Evolutionary conservation across 2,329 filamentous ascomycete species (phyloP).

Genomic region (Monosporascus sp.): DNA sequence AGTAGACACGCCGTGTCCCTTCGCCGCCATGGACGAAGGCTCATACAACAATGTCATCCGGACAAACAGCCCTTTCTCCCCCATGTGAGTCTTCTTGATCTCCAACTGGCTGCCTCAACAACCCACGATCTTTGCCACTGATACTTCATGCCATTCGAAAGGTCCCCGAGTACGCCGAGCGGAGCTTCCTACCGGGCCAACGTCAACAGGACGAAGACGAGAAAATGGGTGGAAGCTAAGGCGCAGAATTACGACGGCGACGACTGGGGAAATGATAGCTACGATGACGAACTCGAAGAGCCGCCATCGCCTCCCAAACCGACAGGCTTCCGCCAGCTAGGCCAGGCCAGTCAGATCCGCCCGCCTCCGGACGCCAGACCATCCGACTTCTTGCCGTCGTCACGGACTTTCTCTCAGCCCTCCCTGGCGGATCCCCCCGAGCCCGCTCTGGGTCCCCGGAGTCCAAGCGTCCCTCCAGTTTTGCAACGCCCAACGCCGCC

Average conservation of each 20-base stretch:
- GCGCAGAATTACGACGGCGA: slow-evolving; percentile 83
- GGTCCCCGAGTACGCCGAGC: slow-evolving; percentile 15
- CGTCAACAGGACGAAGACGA: slow-evolving; percentile 82
- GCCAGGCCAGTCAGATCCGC: slow-evolving; percentile 24
- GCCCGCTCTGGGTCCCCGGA: slow-evolving; percentile 15
- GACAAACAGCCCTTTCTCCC: slow-evolving; percentile 18
- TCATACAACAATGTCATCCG: slow-evolving; percentile 20
- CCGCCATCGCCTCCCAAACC: slow-evolving; percentile 35
- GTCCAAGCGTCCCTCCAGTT: slow-evolving; percentile 21
- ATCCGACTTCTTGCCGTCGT: slow-evolving; percentile 17
- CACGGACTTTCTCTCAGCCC: slow-evolving; percentile 21
- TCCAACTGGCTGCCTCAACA: background rate
- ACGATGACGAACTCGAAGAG: slow-evolving; percentile 48
- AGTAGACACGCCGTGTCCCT: slow-evolving; percentile 10
- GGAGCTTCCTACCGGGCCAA: slow-evolving; percentile 64
- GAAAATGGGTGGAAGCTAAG: slow-evolving; percentile 92
- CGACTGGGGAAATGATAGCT: slow-evolving; percentile 77
- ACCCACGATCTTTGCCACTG: slow-evolving; percentile 4
- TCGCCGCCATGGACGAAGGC: slow-evolving; percentile 18
- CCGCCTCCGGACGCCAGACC: slow-evolving; percentile 11
- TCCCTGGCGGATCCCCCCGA: slow-evolving; percentile 9
- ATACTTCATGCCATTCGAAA: slow-evolving; percentile 4
- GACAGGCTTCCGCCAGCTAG: slow-evolving; percentile 37
- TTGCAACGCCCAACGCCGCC: slow-evolving; percentile 3
- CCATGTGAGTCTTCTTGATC: slow-evolving; percentile 12